These are phyloP conservation scores for Pisolithus orientalis DNA, from an alignment of 768 basidiomycete species.

Conservation along the genomic window DNA sequence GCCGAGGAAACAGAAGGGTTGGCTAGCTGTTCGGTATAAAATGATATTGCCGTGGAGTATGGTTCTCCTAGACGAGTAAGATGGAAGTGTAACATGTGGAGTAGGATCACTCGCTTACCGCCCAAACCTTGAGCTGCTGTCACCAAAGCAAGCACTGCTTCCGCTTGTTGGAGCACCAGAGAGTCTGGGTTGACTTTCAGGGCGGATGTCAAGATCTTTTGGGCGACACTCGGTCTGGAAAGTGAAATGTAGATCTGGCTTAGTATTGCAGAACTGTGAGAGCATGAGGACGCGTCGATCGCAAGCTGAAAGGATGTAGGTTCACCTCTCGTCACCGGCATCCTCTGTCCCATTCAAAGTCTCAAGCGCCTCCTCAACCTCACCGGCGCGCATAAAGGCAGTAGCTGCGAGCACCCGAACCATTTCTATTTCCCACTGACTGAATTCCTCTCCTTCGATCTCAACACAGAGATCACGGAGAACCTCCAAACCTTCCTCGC, in stretches of 20 bases:
- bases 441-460: conserved; percentile 69
- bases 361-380: conserved; percentile 89
- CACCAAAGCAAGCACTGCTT: conserved; percentile 72
- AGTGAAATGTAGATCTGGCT: conserved; percentile 90
- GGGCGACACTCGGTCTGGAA: conserved; percentile 79
- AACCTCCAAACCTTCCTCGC: conserved; percentile 65
- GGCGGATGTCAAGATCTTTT: conserved; percentile 76
- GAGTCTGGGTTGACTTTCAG: conserved; percentile 88
- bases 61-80: conserved; percentile 18
- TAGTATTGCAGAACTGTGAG: conserved; percentile 65
- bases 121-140: conserved; percentile 66
- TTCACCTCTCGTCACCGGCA: conserved; percentile 85
- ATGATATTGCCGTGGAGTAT: conserved; percentile 42
- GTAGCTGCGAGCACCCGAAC: conserved; percentile 83
- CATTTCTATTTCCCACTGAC: conserved; percentile 61
- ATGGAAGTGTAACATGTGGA: neutral
- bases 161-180: conserved; percentile 82
- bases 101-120: conserved; percentile 26
- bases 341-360: conserved; percentile 68
- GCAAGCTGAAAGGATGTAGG: neutral
- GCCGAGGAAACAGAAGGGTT: conserved; percentile 74
- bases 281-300: neutral
- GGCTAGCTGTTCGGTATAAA: conserved; percentile 79
- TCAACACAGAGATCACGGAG: conserved; percentile 83
- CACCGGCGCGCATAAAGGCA: conserved; percentile 77